phyloP scores from a whole-genome alignment of 192 early-diverging fungal species.

The Coemansia sp. region DNA sequence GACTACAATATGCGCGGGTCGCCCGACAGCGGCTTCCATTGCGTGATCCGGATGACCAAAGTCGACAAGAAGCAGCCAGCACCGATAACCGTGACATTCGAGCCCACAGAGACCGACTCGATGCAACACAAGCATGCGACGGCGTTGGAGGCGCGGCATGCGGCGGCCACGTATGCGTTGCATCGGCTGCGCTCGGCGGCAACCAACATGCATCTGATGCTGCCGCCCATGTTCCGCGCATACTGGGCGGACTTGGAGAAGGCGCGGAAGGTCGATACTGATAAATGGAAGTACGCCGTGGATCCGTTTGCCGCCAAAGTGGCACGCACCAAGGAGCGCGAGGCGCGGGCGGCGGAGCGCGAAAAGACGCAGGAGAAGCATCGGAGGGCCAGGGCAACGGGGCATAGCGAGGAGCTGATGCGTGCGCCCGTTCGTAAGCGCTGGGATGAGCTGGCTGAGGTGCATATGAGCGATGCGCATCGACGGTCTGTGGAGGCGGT shows the following conservation, averaged over 20 bases:
- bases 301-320: slow-evolving; percentile 80
- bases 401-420: slow-evolving; percentile 45
- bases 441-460: slow-evolving; percentile 60
- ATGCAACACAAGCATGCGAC: slow-evolving; percentile 11
- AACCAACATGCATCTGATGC: slow-evolving; percentile 66
- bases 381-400: slow-evolving; percentile 37
- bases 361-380: slow-evolving; percentile 36
- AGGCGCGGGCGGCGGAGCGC: background rate
- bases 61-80: slow-evolving; percentile 26
- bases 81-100: slow-evolving; percentile 10
- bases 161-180: slow-evolving; percentile 77
- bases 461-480: slow-evolving; percentile 67
- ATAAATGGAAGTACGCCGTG: slow-evolving; percentile 62
- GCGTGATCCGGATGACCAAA: slow-evolving; percentile 37
- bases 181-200: slow-evolving; percentile 70
- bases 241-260: slow-evolving; percentile 74
- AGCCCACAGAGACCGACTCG: slow-evolving; percentile 14
- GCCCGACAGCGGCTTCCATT: slow-evolving; percentile 61
- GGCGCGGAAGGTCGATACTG: slow-evolving; percentile 43
- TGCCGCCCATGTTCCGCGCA: slow-evolving; percentile 74
- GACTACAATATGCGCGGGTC: slow-evolving; percentile 66
- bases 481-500: slow-evolving; percentile 66
- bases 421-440: slow-evolving; percentile 6
- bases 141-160: slow-evolving; percentile 64
- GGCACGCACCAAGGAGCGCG: slow-evolving; percentile 42